Base-by-base conservation (phyloP, 208 protist species). In the Acanthamoeba triangularis region DNA sequence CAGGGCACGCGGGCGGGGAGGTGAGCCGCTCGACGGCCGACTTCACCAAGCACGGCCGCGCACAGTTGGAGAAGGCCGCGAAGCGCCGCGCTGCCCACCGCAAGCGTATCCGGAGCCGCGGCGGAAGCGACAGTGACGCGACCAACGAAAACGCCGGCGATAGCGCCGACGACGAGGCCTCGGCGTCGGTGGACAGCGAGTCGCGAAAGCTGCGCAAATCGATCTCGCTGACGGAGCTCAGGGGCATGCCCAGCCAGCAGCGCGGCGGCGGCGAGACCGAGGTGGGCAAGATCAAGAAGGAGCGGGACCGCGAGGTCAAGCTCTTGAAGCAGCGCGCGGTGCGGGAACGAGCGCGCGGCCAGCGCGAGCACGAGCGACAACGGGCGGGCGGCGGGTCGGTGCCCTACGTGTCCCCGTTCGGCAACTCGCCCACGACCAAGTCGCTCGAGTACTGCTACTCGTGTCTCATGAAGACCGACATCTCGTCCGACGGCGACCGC, bases 391-490 rank as follows among this genome's bases (percentile, higher is more conserved):
- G 67, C 67, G n/a, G 2, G 18, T 14, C 67, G 6, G 10, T 41
- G 47, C 13, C 47, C 16, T 33, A 84, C 76, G 56, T 72, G 16
- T 61, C 85, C 5, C 85, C 85, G 5, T 91, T 69, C 69, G 85
- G 85, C n/a, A 91, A 91, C 56, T 33, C 85, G 33, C 59, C 52
- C 18, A 41, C 52, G 33, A 74, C 85, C n/a, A 91, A 91, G 85
- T 52, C 33, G 11, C 61, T 91, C 59, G 85, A 91, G 61, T 91
- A 30, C 67, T 74, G 85, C 41, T 91, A 23, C 85, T 91, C 85
- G 44, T 91, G 85, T 37, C 85, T 91, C 33, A 91, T 91, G 59
- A 91, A 91, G 61, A 91, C 85, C 52, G 85, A 91, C 35, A 91
- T 91, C 41, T 16, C 85, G 35, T 30, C 85, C 85, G 35, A 41